These are phyloP conservation scores for Ceratocystis colombiana DNA, from an alignment of 2,329 filamentous ascomycete genomes.

Conservation along the genomic window DNA sequence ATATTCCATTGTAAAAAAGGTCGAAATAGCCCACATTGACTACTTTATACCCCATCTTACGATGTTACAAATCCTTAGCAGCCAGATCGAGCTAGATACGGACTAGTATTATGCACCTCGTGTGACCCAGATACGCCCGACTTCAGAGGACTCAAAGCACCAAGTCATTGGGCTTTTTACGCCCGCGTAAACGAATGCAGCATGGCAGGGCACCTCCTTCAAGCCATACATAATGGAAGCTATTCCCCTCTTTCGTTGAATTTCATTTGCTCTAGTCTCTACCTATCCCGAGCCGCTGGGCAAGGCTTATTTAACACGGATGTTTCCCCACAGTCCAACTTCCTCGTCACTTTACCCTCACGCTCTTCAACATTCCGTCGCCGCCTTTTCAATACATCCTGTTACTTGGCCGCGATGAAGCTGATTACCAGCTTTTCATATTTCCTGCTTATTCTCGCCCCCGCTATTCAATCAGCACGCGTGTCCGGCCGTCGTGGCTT, in stretches of 20 bases:
- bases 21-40: too few relatives aligned
- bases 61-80: too few relatives aligned
- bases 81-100: too few relatives aligned
- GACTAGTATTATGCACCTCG: too few relatives aligned
- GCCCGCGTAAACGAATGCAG: neutral
- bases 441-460: neutral
- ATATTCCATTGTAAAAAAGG: too few relatives aligned
- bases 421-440: neutral
- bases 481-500: conserved; percentile 12
- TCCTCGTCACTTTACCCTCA: neutral
- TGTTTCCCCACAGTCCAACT: too few relatives aligned
- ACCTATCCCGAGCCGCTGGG: neutral
- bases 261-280: neutral
- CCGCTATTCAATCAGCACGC: neutral
- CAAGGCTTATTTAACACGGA: too few relatives aligned
- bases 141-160: too few relatives aligned
- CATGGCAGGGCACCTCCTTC: neutral
- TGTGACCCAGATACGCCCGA: too few relatives aligned
- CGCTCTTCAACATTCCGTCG: neutral
- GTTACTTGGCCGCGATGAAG: neutral
- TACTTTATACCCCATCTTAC: too few relatives aligned
- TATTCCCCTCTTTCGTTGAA: neutral
- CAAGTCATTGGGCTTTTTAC: neutral
- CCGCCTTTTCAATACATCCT: neutral
- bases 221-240: too few relatives aligned